These are phyloP conservation scores for Blakeslea trispora DNA, from an alignment of 371 early-diverging fungal genomes.

Conservation along the genomic window DNA sequence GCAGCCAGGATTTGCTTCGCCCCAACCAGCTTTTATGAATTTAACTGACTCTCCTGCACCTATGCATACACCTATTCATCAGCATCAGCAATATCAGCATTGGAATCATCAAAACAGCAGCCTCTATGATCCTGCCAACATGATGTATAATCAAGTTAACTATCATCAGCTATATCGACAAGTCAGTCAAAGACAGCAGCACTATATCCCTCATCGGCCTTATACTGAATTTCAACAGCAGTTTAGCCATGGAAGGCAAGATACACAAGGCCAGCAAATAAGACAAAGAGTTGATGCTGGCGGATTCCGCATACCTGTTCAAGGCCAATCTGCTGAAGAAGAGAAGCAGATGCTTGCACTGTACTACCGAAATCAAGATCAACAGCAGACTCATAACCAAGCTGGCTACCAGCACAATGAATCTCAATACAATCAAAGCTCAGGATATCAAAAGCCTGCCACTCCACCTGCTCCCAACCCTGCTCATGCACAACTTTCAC, in stretches of 20 bases:
- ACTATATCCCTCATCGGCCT: conserved; percentile 28
- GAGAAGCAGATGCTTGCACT: conserved; percentile 31
- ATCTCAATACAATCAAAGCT: neutral
- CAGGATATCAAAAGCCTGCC: conserved; percentile 3
- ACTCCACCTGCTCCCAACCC: conserved; percentile 4
- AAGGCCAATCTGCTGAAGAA: conserved; percentile 27
- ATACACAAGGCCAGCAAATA: conserved; percentile 11
- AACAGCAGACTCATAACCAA: conserved; percentile 8
- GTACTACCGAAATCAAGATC: conserved; percentile 22
- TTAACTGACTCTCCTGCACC: conserved; percentile 26
- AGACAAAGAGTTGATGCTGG: conserved; percentile 42
- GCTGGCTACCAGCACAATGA: neutral
- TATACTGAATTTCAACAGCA: conserved; percentile 49
- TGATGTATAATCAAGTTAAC: conserved; percentile 24
- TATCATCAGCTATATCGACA: conserved; percentile 49
- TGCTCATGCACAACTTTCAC: neutral
- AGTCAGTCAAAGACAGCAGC: conserved; percentile 34
- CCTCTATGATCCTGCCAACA: conserved; percentile 11
- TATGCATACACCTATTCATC: conserved; percentile 20
- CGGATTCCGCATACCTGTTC: conserved; percentile 41
- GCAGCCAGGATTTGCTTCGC: conserved; percentile 15
- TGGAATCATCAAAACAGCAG: conserved; percentile 16
- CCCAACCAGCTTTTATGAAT: conserved; percentile 4
- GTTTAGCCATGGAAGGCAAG: conserved; percentile 14
- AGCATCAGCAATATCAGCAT: conserved; percentile 8